These are phyloP conservation scores for Dendrothele bispora DNA, from an alignment of 768 basidiomycete species.

Conservation along the genomic window DNA sequence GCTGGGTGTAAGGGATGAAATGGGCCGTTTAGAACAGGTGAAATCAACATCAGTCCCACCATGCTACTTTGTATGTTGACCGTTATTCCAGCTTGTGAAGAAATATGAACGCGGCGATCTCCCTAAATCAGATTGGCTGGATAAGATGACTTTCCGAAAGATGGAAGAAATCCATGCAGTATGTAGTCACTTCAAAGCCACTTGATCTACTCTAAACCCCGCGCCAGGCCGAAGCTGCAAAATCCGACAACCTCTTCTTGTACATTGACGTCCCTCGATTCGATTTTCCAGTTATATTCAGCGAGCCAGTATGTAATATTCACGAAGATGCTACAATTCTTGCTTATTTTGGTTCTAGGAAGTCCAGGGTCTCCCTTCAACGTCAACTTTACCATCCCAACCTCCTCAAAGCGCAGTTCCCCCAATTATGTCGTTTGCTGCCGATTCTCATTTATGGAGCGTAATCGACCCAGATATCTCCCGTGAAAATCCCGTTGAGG, in stretches of 20 bases:
- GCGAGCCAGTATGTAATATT: conserved; percentile 67
- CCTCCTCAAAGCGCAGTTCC: conserved; percentile 43
- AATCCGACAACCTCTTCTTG: conserved; percentile 91
- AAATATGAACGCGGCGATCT: conserved; percentile 95
- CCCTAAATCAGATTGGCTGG: conserved; percentile 93
- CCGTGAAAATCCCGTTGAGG: conserved; percentile 95
- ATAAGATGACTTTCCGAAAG: conserved; percentile 88
- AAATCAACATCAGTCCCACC: conserved; percentile 9
- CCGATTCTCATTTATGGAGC: conserved; percentile 80
- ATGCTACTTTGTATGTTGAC: conserved; percentile 28
- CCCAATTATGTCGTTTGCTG: conserved; percentile 48
- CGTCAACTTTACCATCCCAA: conserved; percentile 39
- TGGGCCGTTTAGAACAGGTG: conserved; percentile 93
- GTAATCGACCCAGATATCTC: conserved; percentile 89
- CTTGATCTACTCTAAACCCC: not conserved
- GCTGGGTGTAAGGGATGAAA: conserved; percentile 77
- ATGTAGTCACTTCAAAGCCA: conserved; percentile 20
- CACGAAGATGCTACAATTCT: not conserved
- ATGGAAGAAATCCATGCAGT: conserved; percentile 96
- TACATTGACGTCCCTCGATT: conserved; percentile 96
- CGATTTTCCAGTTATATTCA: conserved; percentile 96
- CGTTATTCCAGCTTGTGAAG: conserved; percentile 69
- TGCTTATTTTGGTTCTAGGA: conserved; percentile 32
- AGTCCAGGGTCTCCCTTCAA: conserved; percentile 35
- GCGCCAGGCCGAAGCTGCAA: conserved; percentile 84